Base-by-base conservation (phyloP, 176 grass and related monocot species). In the Eremochloa ophiuroides region DNA sequence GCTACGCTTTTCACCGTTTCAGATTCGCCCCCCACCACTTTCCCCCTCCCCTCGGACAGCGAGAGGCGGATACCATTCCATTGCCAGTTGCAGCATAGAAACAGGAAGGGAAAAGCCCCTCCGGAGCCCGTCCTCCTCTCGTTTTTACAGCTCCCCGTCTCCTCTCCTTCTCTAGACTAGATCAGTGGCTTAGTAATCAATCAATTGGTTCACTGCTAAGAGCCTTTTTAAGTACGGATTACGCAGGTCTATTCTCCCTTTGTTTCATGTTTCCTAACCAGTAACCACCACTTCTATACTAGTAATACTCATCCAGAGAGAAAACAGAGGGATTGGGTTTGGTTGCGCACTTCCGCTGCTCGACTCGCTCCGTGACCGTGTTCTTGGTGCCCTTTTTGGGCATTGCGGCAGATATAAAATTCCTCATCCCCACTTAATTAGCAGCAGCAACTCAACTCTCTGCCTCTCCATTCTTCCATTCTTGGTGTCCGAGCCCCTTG, bases 221-320 rank as follows among this genome's bases (percentile, higher is more conserved):
- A 11, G 27, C 66, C 17, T 78, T 64, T 43, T 46, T 64, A 65
- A 76, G 26, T 78, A 31, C 14, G 75, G 25, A 63, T 78, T 63
- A 20, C n/a, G 35, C n/a, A 11, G 78, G 48, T 11, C 51, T n/a
- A 11, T 71, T 81, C n/a, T n/a, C n/a, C n/a, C n/a, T n/a, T n/a
- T n/a, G n/a, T n/a, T n/a, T n/a, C n/a, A n/a, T n/a, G 79, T 33
- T 72, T 61, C 53, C 20, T 72, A 82, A 62, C 53, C 17, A 81
- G n/a, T n/a, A n/a, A n/a, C n/a, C n/a, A n/a, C 26, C 51, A 23
- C 51, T 44, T 47, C 50, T 6, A 37, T 67, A 38, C 18, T 40
- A 37, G n/a, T n/a, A n/a, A n/a, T 40, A 18, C 66, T 26, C 38
- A 43, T 40, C 18, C 47, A 31, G 25, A 39, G 22, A 10, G 30